Conservation (phyloP, 768 basidiomycete genomes). For the Suillus bovinus region DNA sequence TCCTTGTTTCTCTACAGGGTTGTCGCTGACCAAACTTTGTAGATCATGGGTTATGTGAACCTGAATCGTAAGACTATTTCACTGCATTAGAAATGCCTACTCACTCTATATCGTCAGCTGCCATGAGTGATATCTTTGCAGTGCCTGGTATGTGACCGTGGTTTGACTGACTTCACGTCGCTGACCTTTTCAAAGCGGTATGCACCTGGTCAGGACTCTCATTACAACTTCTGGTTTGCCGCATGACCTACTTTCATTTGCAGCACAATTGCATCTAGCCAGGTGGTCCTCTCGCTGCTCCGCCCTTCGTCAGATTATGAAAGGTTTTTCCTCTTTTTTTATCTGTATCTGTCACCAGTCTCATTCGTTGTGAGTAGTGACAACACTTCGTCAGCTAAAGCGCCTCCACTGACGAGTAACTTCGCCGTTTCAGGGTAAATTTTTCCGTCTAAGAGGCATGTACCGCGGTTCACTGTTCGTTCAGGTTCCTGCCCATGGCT, state of each 20-base stretch:
- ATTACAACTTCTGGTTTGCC: background rate
- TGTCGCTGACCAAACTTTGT: background rate
- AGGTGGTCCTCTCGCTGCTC: background rate
- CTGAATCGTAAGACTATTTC: background rate
- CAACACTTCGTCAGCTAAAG: background rate
- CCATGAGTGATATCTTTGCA: background rate
- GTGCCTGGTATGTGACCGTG: background rate
- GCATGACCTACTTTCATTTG: background rate
- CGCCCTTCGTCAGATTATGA: background rate
- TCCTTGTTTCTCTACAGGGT: background rate
- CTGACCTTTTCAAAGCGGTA: background rate
- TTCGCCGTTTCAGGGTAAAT: background rate
- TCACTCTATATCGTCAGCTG: background rate
- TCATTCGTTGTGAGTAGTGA: background rate
- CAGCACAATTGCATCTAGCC: background rate
- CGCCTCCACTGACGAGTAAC: background rate
- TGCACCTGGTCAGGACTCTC: conserved; percentile 2
- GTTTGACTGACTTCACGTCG: background rate
- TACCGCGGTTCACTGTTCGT: background rate
- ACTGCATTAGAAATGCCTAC: background rate
- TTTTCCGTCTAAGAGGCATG: background rate
- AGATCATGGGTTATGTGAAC: background rate
- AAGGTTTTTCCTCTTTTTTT: background rate
- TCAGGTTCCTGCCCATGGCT: background rate
- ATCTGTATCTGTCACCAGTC: background rate